Conservation (phyloP, 352 stramenopile species). For the Phytophthora syringae region DNA sequence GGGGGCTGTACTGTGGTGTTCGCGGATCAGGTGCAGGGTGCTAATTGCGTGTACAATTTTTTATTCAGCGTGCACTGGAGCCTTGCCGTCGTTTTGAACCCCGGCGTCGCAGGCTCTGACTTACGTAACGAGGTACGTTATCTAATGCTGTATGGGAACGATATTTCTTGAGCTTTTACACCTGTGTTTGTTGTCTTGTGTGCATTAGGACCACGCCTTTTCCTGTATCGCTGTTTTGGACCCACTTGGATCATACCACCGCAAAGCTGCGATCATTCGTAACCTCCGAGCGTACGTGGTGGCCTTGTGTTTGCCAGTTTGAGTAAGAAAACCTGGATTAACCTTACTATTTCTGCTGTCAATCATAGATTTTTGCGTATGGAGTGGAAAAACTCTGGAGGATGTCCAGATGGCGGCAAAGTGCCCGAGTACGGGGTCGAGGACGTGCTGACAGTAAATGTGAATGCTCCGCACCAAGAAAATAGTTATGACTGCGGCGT, state of each 20-base stretch:
- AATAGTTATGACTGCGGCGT: constrained; percentile 77
- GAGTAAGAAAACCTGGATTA: too few species aligned
- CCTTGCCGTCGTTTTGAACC: constrained; percentile 81
- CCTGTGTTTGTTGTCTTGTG: neutral
- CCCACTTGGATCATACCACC: constrained; percentile 77
- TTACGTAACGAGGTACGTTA: constrained; percentile 35
- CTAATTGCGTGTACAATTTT: constrained; percentile 12
- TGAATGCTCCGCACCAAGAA: constrained; percentile 60
- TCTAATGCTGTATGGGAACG: neutral
- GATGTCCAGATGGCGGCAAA: constrained; percentile 8
- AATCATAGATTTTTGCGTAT: constrained; percentile 54
- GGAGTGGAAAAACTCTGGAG: constrained; percentile 51
- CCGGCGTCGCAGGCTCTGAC: constrained; percentile 46
- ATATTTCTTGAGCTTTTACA: neutral
- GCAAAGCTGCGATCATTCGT: constrained; percentile 56
- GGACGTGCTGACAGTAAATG: constrained; percentile 37
- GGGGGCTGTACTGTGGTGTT: neutral
- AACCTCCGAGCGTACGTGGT: constrained; percentile 61
- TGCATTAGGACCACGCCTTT: constrained; percentile 39
- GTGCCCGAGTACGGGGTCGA: constrained; percentile 42
- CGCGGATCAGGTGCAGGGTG: neutral
- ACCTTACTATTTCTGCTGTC: neutral
- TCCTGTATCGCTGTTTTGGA: constrained; percentile 76
- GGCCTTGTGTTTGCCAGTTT: too few species aligned
- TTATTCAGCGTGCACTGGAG: constrained; percentile 81